Evolutionary conservation across 305 asterid species (phyloP).

Genomic region (Galium porrigens): DNA sequence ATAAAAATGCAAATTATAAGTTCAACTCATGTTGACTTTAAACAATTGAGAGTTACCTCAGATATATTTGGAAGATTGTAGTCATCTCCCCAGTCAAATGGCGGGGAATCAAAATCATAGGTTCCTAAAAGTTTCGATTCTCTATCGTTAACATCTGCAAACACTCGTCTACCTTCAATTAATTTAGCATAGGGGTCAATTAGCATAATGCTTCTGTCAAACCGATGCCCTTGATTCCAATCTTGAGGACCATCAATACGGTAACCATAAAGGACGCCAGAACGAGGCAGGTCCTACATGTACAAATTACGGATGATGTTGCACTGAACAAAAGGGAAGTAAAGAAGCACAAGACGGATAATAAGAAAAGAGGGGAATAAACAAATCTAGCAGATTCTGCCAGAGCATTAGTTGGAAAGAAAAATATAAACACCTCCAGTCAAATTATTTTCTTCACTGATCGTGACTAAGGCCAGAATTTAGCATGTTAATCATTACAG

Average conservation of each 20-base stretch:
- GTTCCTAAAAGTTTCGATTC: conserved; percentile 53
- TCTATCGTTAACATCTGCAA: conserved; percentile 64
- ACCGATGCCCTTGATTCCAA: conserved; percentile 87
- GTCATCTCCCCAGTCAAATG: conserved; percentile 84
- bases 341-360: neutral
- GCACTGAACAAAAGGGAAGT: conserved; percentile 12
- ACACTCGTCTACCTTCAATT: conserved; percentile 70
- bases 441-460: neutral
- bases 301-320: conserved; percentile 6
- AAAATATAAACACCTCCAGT: neutral
- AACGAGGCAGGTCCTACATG: conserved; percentile 57
- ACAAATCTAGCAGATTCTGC: neutral
- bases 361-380: neutral
- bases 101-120: conserved; percentile 58
- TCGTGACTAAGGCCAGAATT: neutral
- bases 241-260: conserved; percentile 68
- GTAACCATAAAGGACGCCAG: conserved; percentile 61
- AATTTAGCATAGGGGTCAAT: conserved; percentile 88
- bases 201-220: conserved; percentile 45
- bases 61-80: conserved; percentile 71
- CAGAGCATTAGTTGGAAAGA: neutral
- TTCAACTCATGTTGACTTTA: neutral
- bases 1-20: neutral
- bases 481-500: neutral
- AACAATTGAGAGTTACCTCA: conserved; percentile 46